A percentile compares a stretch with the other conserved stretches of the same genome.
These are phyloP conservation scores for Amesomyces nigricolor DNA, from an alignment of 2,329 filamentous ascomycete species.

Conservation along the genomic window DNA sequence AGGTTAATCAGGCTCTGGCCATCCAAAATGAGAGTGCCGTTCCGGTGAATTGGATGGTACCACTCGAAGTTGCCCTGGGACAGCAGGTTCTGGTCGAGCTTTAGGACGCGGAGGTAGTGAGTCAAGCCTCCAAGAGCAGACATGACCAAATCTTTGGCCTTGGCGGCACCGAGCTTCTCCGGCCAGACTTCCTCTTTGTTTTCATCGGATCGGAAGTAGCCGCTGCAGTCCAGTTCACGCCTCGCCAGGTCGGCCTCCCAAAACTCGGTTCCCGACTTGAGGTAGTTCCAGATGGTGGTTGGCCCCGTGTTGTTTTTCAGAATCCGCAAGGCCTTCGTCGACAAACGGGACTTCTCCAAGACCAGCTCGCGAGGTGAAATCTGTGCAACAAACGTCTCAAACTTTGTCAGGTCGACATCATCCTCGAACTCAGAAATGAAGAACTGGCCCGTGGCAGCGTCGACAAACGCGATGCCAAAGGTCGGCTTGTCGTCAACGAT, in stretches of 20 bases:
- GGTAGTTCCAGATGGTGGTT: conserved; percentile 90
- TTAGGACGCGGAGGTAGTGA: conserved; percentile 78
- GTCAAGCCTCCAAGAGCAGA: conserved; percentile 85
- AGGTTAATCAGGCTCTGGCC: conserved; percentile 96
- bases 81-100: conserved; percentile 80
- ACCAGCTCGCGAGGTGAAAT: conserved; percentile 82
- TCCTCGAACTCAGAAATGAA: conserved; percentile 88
- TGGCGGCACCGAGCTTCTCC: conserved; percentile 61
- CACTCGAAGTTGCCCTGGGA: conserved; percentile 85
- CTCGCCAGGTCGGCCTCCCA: conserved; percentile 79
- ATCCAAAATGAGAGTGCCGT: conserved; percentile 86
- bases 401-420: conserved; percentile 89
- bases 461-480: conserved; percentile 90
- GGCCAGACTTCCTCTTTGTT: conserved; percentile 68
- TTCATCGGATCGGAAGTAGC: conserved; percentile 65
- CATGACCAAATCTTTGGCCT: conserved; percentile 76
- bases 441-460: conserved; percentile 93
- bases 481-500: conserved; percentile 67
- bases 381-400: conserved; percentile 94
- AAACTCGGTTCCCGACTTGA: conserved; percentile 84
- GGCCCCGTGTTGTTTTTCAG: conserved; percentile 92
- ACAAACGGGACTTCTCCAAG: conserved; percentile 80
- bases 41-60: conserved; percentile 87
- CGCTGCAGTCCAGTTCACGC: conserved; percentile 71
- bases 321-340: conserved; percentile 83